Evolutionary conservation across 2,329 filamentous ascomycete genomes (phyloP), one percentile per base, ranked within the genome.

Genomic region (Didymella keratinophila): DNA sequence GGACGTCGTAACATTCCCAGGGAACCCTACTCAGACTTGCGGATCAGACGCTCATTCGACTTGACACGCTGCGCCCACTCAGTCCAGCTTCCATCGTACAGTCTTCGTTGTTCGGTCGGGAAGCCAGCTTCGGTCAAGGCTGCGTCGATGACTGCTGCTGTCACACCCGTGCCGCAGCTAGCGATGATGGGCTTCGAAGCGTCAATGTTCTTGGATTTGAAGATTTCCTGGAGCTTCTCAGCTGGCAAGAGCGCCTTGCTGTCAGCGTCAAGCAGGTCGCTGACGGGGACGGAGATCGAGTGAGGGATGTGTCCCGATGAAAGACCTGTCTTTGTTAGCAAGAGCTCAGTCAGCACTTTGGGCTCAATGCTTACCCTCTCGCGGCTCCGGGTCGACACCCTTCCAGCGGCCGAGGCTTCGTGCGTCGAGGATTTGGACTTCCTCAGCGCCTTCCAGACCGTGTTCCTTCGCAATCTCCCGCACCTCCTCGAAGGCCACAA

Each of bases 61-160:
- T 81, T 81, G 39, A 88, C 86, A 55, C 87, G 80, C 70, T 89
- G 87, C 36, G 87, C 88, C 87, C 87, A 90, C 87, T 82, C 96
- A 85, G 95, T 98, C 95, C 95, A 99, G 78, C 93, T 97, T 46
- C 95, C 95, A 76, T 99, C 95, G 71, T 99, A 99, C 21, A 99
- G 83, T 72, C 85, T 88, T 66, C 91, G 86, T 53, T 86, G 85
- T 60, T 88, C 84, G 4, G 86, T 81, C 2, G 90, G 91, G 72
- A 87, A 93, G 1, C 88, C 89, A 21, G 93, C 92, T 76, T 92
- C 88, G 28, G 86, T 87, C 52, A 99, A 79, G 2, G 93, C 95
- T 36, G 93, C 89, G 73, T 99, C 95, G 41, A 99, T 87, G 42
- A 97, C 86, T 18, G 91, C 92, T 8, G 95, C 95, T 11, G 93